Evolutionary conservation across 1,284 basidiomycete species (phyloP).

Genomic region (Apiotrichum veenhuisii): DNA sequence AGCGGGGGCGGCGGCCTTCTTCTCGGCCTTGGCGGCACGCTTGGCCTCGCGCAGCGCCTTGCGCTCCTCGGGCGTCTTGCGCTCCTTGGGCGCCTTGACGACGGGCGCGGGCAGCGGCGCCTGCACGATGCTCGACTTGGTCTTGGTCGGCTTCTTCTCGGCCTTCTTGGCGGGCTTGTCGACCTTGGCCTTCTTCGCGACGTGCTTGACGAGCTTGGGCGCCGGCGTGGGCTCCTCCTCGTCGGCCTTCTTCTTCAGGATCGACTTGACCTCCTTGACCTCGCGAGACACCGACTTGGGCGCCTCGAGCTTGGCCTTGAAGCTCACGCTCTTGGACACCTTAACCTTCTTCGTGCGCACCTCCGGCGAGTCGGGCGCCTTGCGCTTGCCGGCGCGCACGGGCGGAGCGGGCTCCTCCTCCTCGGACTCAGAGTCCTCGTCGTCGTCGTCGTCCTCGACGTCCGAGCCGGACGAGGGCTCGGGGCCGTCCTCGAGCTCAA

Average conservation of each 20-base stretch:
- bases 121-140: conserved; percentile 12
- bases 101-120: neutral
- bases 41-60: conserved; percentile 1
- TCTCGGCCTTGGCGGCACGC: neutral
- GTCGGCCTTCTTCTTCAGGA: conserved; percentile 13
- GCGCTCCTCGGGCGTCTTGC: conserved; percentile 14
- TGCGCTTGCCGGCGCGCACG: conserved; percentile 16
- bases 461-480: conserved; percentile 41
- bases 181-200: conserved; percentile 11
- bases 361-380: conserved; percentile 18
- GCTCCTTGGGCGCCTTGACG: conserved; percentile 12
- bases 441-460: conserved; percentile 34
- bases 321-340: conserved; percentile 27
- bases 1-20: neutral
- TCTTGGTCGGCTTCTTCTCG: conserved; percentile 12
- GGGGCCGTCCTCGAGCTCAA: conserved; percentile 43
- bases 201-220: no score
- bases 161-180: conserved; percentile 12
- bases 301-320: conserved; percentile 27
- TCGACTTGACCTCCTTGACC: conserved; percentile 12
- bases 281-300: conserved; percentile 14
- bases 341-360: conserved; percentile 22
- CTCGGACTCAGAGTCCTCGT: conserved; percentile 28
- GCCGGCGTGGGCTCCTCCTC: conserved; percentile 9
- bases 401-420: conserved; percentile 24